These are phyloP conservation scores for Crassisporium funariophilum DNA, from an alignment of 768 basidiomycete genomes.

Conservation along the genomic window DNA sequence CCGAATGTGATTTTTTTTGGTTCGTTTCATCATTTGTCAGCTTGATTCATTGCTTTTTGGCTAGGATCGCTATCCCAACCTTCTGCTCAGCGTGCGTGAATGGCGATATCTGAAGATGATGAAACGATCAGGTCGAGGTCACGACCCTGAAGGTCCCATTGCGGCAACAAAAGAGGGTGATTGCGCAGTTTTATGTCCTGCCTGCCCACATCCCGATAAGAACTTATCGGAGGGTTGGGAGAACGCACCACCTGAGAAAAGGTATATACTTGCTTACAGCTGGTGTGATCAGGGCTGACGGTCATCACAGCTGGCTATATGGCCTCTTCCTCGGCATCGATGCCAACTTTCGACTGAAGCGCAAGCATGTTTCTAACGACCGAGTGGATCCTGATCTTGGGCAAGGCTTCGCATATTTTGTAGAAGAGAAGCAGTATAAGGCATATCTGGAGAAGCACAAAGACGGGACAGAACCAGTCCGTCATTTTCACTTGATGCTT, in stretches of 20 bases:
- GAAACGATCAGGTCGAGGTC: constrained; percentile 24
- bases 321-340: constrained; percentile 22
- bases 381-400: constrained; percentile 25
- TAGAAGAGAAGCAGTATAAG: constrained; percentile 24
- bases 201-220: constrained; percentile 33
- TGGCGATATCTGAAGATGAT: constrained; percentile 29
- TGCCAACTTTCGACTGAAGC: constrained; percentile 32
- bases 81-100: constrained; percentile 7
- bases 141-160: constrained; percentile 19
- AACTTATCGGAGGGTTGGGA: constrained; percentile 31
- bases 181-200: constrained; percentile 31
- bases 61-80: constrained; percentile 5
- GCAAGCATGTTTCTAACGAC: constrained; percentile 23
- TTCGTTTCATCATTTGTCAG: neutral
- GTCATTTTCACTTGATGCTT: constrained; percentile 3
- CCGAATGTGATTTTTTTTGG: constrained; percentile 14
- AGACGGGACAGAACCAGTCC: constrained; percentile 18
- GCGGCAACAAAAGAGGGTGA: constrained; percentile 23
- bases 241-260: constrained; percentile 9
- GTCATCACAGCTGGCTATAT: constrained; percentile 23
- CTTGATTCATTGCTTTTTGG: neutral
- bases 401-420: constrained; percentile 29
- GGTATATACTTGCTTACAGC: neutral
- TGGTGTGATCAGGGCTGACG: neutral
- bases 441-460: constrained; percentile 19